phyloP scores from a whole-genome alignment of 1,284 basidiomycete genomes.

The Schizophyllum amplum region DNA sequence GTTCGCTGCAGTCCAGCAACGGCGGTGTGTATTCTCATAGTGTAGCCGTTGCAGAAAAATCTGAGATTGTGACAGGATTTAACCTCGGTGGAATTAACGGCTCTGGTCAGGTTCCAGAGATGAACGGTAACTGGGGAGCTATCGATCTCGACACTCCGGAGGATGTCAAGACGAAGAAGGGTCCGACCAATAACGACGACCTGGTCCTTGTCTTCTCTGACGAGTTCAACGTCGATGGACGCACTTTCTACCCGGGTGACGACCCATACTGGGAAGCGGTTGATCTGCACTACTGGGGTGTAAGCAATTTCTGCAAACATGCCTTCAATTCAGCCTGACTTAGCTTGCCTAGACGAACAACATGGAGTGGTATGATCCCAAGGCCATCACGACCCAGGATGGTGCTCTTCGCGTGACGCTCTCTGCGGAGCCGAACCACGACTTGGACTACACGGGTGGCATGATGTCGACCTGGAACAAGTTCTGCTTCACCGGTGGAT shows the following conservation, averaged over 20 bases:
- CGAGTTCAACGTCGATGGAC: slow-evolving; percentile 73
- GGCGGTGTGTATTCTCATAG: not conserved
- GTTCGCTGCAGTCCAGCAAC: not conserved
- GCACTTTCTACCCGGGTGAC: slow-evolving; percentile 63
- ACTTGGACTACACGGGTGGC: slow-evolving; percentile 13
- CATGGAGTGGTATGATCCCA: slow-evolving; percentile 66
- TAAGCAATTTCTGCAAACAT: slow-evolving; percentile 12
- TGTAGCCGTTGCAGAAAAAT: not conserved
- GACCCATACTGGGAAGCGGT: slow-evolving; percentile 64
- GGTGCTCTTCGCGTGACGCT: slow-evolving; percentile 81
- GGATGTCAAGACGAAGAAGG: slow-evolving; percentile 6
- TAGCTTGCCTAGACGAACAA: slow-evolving; percentile 33
- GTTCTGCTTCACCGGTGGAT: slow-evolving; percentile 2
- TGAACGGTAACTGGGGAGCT: slow-evolving; percentile 46
- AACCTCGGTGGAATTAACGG: slow-evolving; percentile 74
- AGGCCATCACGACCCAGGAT: slow-evolving; percentile 67
- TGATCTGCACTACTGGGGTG: slow-evolving; percentile 47
- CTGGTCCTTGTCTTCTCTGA: slow-evolving; percentile 64
- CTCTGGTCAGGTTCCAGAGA: slow-evolving; percentile 53
- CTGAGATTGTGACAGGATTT: slow-evolving; percentile 39
- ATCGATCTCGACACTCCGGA: slow-evolving; percentile 63
- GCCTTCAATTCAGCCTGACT: not conserved
- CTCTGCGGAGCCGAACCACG: slow-evolving; percentile 57
- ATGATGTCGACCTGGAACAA: slow-evolving; percentile 3
- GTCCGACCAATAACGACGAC: not conserved